Evolutionary conservation across 257 asterid genomes (phyloP).

Genomic region (Solanum dulcamara): DNA sequence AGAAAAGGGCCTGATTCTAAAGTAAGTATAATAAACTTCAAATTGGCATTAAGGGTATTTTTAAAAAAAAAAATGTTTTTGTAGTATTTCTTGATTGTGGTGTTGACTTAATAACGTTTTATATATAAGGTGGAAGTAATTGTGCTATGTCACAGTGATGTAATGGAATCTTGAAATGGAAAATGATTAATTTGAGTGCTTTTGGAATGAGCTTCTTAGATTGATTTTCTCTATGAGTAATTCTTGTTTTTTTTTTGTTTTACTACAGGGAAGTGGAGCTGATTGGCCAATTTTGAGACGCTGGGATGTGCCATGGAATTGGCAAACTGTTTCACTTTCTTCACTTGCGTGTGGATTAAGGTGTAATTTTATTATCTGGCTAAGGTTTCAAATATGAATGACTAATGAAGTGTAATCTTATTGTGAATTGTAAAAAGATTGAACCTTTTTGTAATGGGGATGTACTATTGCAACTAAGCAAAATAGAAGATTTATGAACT

Average conservation of each 20-base stretch:
- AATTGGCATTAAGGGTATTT: neutral
- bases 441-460: neutral
- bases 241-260: neutral
- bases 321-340: conserved; percentile 84
- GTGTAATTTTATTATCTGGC: conserved; percentile 26
- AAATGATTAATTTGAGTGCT: neutral
- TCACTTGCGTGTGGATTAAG: conserved; percentile 96
- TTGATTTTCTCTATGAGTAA: neutral
- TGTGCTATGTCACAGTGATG: neutral
- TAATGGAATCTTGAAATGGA: neutral
- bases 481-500: neutral
- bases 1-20: neutral
- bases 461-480: neutral
- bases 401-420: neutral
- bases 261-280: conserved; percentile 35
- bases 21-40: neutral
- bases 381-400: neutral
- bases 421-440: neutral
- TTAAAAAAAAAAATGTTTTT: neutral
- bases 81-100: neutral
- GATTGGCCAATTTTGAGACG: conserved; percentile 63
- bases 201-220: neutral
- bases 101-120: neutral
- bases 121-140: neutral
- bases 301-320: conserved; percentile 99